phyloP scores from a whole-genome alignment of 306 rosid species.

The Glycine tomentella region DNA sequence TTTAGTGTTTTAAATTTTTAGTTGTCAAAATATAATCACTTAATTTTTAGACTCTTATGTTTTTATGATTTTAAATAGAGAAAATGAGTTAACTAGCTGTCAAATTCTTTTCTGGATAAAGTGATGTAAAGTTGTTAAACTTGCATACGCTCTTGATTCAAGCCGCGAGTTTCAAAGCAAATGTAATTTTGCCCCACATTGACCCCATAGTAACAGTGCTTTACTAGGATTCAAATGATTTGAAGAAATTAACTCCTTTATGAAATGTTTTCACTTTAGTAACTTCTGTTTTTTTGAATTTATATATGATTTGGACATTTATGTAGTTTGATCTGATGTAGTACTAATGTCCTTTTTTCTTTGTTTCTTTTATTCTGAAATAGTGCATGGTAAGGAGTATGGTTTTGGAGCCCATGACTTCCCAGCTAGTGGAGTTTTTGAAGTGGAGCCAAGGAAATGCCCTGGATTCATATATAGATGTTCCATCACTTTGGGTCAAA shows the following conservation, averaged over 20 bases:
- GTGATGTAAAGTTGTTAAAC: background rate
- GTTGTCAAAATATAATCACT: no score
- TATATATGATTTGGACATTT: background rate
- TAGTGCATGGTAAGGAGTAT: slow-evolving; percentile 95
- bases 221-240: background rate
- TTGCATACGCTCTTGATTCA: background rate
- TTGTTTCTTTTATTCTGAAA: slow-evolving; percentile 26
- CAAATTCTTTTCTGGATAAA: background rate
- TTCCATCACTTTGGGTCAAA: slow-evolving; percentile 75
- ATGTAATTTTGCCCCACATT: background rate
- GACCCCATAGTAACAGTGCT: background rate
- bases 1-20: no score
- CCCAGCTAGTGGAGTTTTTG: slow-evolving; percentile 95
- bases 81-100: background rate
- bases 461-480: slow-evolving; percentile 84
- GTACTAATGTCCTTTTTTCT: background rate
- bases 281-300: background rate
- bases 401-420: slow-evolving; percentile 97
- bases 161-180: background rate
- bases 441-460: slow-evolving; percentile 90
- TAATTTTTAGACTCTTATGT: background rate
- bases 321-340: no score
- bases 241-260: background rate
- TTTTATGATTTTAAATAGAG: background rate
- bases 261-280: background rate